Evolutionary conservation across 2,329 filamentous ascomycete species (phyloP), one percentile per base, ranked within the genome.

Genomic region (Phialophora verrucosa): DNA sequence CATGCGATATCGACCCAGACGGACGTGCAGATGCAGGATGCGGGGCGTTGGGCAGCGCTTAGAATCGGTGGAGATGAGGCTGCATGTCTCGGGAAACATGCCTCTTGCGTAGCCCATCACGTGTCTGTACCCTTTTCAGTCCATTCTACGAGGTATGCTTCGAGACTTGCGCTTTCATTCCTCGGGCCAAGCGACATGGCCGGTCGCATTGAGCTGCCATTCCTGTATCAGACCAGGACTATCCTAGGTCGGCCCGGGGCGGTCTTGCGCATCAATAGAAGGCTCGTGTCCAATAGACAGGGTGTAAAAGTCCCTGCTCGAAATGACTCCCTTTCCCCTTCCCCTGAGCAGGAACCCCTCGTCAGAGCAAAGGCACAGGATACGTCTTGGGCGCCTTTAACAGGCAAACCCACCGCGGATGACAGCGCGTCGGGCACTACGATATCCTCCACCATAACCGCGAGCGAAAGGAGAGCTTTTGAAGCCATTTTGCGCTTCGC

Each of bases 151-250:
- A 0, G 1, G 47, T 31, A 25, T 8, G 20, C 56, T 20, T 12
- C 8, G 14, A 47, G 29, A 42, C 38, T 42, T 7, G 17, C 17
- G 17, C 17, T 44, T 44, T n/a, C 38, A 44, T n/a, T 4, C 14
- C 38, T 44, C 38, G 38, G 20, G 38, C 38, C 17, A 5, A 6
- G 38, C 29, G 32, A 50, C 23, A 69, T 69, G 68, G 58, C 68
- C 27, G 51, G 35, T 38, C 62, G 63, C 23, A 60, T 62, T 35
- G 64, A 68, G 35, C 38, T 69, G 44, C 53, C 68, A 17, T 71
- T 71, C 35, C 63, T 72, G 6, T 71, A 72, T 50, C 64, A 71
- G 32, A 71, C 69, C n/a, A 42, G 68, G 6, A 70, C 70, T 7
- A 63, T 72, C 47, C 55, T 68, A 20, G 56, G 62, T 32, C 57